Base-by-base conservation (phyloP, 768 basidiomycete genomes). In the Rhizopogon vesiculosus region DNA sequence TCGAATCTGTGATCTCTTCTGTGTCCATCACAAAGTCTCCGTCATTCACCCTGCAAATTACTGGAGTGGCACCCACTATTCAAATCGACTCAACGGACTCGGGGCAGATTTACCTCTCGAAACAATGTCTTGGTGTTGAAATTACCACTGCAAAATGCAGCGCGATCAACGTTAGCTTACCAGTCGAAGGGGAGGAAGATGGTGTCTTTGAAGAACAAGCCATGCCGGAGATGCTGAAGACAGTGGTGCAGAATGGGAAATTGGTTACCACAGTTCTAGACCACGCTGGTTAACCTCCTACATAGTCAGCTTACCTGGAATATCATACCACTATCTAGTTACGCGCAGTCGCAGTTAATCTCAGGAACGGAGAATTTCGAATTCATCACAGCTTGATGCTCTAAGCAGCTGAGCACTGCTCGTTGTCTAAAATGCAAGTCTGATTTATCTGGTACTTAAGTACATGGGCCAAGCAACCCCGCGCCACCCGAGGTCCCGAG, bases 91-190 rank as follows among this genome's bases (percentile, higher is more conserved):
- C 89, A 15, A 96, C 93, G 13, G 97, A 98, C 71, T 91, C 90
- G 7, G 97, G 97, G 5, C 91, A 93, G 68, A 85, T 99, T 61
- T 99, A 91, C 73, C 81, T 99, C 40, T 94, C 92, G 22, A 89
- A 86, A 66, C 84, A 81, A 12, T 88, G 87, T 61, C 76, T 98
- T 50, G 80, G 69, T 54, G 80, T 84, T 9, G 94, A 98, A 73
- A 89, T 99, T 63, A 91, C 91, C 29, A 96, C 94, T 0, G 88
- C 93, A 50, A 98, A 98, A 72, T 95, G 92, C 71, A 93, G 90
- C 64, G 79, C 85, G 33, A 89, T 99, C 71, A 99, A 98, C 72
- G 78, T 99, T 60, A 91, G 83, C 61, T 66, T 98, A 19, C 94
- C 93, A 0, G 84, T 88, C 1, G 85, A 85, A 61, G 91, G 85